phyloP scores from a whole-genome alignment of 495 filamentous ascomycete species.

The Penicillium daleae region DNA sequence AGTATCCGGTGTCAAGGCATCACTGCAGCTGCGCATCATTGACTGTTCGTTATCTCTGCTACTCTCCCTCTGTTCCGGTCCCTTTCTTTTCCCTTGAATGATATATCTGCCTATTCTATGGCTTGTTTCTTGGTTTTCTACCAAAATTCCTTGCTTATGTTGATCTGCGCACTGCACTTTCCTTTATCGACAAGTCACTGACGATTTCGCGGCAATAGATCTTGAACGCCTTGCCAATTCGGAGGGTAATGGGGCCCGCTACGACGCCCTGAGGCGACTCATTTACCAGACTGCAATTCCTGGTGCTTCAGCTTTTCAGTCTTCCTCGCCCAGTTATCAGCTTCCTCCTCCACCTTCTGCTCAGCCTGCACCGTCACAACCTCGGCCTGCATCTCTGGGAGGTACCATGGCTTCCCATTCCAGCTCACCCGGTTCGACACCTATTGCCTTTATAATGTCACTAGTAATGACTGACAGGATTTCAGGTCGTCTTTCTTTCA shows the following conservation, averaged over 20 bases:
- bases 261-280: slow-evolving; percentile 36
- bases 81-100: neutral
- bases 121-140: too few relatives aligned
- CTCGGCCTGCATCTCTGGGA: slow-evolving; percentile 32
- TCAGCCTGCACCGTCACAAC: slow-evolving; percentile 31
- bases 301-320: slow-evolving; percentile 26
- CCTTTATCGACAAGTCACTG: neutral
- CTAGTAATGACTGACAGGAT: slow-evolving; percentile 22
- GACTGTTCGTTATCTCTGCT: slow-evolving; percentile 60
- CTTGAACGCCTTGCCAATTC: slow-evolving; percentile 41
- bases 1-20: slow-evolving; percentile 78
- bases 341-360: slow-evolving; percentile 30
- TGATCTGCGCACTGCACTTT: neutral
- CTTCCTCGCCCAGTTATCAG: slow-evolving; percentile 31
- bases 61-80: neutral
- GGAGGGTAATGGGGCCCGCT: slow-evolving; percentile 37
- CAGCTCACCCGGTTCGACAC: slow-evolving; percentile 37
- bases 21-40: slow-evolving; percentile 76
- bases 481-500: slow-evolving; percentile 58
- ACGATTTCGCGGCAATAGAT: slow-evolving; percentile 29
- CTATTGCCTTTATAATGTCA: neutral
- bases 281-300: slow-evolving; percentile 41
- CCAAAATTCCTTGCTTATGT: neutral
- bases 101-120: neutral
- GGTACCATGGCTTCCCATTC: slow-evolving; percentile 38